Conservation (phyloP, 371 early-diverging fungal species). For the Parasitella parasitica region DNA sequence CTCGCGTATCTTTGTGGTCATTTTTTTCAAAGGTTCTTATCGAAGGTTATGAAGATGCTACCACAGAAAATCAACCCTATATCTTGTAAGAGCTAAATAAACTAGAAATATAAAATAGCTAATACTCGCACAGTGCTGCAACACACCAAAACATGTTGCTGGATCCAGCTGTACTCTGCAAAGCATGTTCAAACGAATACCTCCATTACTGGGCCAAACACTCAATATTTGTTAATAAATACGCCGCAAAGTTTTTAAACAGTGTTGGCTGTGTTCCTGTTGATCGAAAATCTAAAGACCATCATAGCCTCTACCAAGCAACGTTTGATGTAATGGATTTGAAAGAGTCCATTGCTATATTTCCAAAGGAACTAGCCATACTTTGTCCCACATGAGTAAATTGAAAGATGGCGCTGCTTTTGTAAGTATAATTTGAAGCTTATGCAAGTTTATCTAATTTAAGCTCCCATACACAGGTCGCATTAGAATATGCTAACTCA, state of each 20-base stretch:
- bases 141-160: constrained; percentile 44
- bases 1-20: constrained; percentile 7
- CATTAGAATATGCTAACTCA: constrained; percentile 6
- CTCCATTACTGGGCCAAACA: constrained; percentile 41
- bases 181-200: constrained; percentile 18
- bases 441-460: no score
- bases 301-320: constrained; percentile 17
- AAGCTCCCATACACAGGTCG: no score
- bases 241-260: constrained; percentile 10
- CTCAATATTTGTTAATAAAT: constrained; percentile 19
- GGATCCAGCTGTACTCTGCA: constrained; percentile 30
- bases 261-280: constrained; percentile 34
- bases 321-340: constrained; percentile 29
- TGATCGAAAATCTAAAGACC: constrained; percentile 30
- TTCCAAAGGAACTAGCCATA: constrained; percentile 37
- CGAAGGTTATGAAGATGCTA: background rate
- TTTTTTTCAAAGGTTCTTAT: constrained; percentile 7
- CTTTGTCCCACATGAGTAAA: constrained; percentile 13
- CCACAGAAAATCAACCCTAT: background rate
- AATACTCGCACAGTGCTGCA: constrained; percentile 3
- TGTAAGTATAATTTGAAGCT: constrained; percentile 8
- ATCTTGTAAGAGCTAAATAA: constrained; percentile 17
- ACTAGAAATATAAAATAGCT: background rate
- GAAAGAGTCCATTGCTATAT: constrained; percentile 30
- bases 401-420: constrained; percentile 24